These are phyloP conservation scores for Teratosphaeriaceae sp. DNA, from an alignment of 2,329 filamentous ascomycete genomes.

Conservation along the genomic window DNA sequence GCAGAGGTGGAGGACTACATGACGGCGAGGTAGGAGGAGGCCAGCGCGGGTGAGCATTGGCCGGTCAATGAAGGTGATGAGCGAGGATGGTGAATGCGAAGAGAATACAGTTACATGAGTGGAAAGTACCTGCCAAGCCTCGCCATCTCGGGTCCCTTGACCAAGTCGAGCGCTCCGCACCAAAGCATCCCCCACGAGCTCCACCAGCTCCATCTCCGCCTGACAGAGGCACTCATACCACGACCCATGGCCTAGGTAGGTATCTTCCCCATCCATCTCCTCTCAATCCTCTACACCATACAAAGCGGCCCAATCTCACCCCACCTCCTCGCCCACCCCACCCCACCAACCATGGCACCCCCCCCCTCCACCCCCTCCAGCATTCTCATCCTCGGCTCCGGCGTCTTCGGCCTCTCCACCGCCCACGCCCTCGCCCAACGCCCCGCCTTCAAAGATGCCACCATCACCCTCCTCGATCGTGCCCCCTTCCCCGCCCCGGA, in stretches of 20 bases:
- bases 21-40: neutral
- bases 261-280: no score
- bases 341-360: neutral
- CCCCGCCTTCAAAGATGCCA: constrained; percentile 42
- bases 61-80: neutral
- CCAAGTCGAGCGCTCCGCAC: no score
- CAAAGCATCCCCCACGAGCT: no score
- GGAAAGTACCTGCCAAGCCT: neutral
- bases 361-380: constrained; percentile 23
- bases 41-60: neutral
- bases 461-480: constrained; percentile 53
- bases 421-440: constrained; percentile 64
- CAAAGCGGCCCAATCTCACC: neutral
- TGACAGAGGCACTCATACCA: no score
- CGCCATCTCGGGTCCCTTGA: no score
- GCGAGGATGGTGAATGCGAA: neutral
- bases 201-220: no score
- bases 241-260: no score
- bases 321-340: neutral
- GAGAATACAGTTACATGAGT: neutral
- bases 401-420: constrained; percentile 55
- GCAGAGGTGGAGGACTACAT: neutral
- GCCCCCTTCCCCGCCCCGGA: constrained; percentile 53
- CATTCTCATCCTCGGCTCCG: constrained; percentile 45
- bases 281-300: no score